A percentile compares a stretch with the other conserved stretches of the same genome.
Evolutionary conservation across 306 rosid genomes (phyloP).

Genomic region (Urtica urens): DNA sequence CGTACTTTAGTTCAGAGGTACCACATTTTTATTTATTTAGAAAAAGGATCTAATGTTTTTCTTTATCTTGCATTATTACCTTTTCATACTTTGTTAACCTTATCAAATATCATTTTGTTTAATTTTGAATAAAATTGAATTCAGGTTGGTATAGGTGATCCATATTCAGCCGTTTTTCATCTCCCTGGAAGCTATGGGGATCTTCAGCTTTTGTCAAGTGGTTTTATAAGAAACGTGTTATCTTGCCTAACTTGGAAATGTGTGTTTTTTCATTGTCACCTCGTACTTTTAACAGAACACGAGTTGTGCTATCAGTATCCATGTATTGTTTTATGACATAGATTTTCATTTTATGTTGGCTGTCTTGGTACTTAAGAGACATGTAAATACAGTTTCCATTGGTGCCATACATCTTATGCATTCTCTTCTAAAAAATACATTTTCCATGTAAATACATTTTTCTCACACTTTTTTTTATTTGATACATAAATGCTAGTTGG

Average conservation of each 20-base stretch:
- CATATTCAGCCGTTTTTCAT: slow-evolving; percentile 73
- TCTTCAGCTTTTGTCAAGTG: too few species aligned
- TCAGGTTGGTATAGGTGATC: slow-evolving; percentile 85
- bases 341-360: background rate
- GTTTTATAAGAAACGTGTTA: too few species aligned
- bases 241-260: too few species aligned
- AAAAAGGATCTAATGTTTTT: too few species aligned
- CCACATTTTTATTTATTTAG: slow-evolving; percentile 5
- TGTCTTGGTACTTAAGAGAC: background rate
- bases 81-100: background rate
- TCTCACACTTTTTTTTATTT: too few species aligned
- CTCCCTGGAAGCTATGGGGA: slow-evolving; percentile 43
- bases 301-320: too few species aligned
- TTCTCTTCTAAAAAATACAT: slow-evolving; percentile 3
- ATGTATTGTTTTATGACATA: too few species aligned
- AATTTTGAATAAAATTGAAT: slow-evolving; percentile 11
- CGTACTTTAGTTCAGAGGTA: slow-evolving; percentile 86
- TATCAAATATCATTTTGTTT: background rate
- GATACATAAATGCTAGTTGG: too few species aligned
- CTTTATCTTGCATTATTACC: background rate
- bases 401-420: background rate
- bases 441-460: too few species aligned
- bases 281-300: too few species aligned
- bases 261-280: too few species aligned
- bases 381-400: background rate